Percentiles rank a stretch among this genome's conserved stretches.
phyloP scores from a whole-genome alignment of 2,329 filamentous ascomycete genomes.

The Colletotrichum lini region DNA sequence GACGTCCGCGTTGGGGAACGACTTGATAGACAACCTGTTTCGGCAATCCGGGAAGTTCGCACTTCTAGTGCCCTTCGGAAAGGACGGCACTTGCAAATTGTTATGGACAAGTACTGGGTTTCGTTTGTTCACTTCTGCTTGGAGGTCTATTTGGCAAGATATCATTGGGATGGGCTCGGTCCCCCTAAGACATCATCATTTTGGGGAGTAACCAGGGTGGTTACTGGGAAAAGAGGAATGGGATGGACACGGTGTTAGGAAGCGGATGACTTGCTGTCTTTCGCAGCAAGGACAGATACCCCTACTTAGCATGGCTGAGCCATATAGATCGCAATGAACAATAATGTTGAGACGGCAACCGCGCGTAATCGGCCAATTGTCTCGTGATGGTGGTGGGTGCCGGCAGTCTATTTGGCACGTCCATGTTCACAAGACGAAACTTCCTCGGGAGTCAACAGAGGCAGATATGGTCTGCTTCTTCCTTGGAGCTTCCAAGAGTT shows the following conservation, averaged over 20 bases:
- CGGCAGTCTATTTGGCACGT: background rate
- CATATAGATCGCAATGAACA: constrained; percentile 33
- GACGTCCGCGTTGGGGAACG: constrained; percentile 27
- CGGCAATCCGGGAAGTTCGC: constrained; percentile 39
- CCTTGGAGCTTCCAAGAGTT: background rate
- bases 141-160: constrained; percentile 25
- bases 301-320: constrained; percentile 41
- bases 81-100: constrained; percentile 31
- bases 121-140: constrained; percentile 21
- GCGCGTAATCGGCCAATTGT: constrained; percentile 6
- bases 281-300: constrained; percentile 30
- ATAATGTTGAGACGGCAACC: constrained; percentile 30
- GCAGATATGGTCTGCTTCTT: background rate
- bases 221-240: constrained; percentile 6
- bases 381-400: constrained; percentile 15
- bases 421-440: background rate
- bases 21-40: constrained; percentile 41
- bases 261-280: constrained; percentile 22
- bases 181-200: constrained; percentile 2
- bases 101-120: constrained; percentile 19
- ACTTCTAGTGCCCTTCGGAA: constrained; percentile 39
- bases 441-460: constrained; percentile 8
- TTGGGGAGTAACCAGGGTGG: background rate
- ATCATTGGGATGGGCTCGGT: constrained; percentile 7
- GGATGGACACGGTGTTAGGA: constrained; percentile 17